These are phyloP conservation scores for Mycena belliarum DNA, from an alignment of 768 basidiomycete species.

Conservation along the genomic window DNA sequence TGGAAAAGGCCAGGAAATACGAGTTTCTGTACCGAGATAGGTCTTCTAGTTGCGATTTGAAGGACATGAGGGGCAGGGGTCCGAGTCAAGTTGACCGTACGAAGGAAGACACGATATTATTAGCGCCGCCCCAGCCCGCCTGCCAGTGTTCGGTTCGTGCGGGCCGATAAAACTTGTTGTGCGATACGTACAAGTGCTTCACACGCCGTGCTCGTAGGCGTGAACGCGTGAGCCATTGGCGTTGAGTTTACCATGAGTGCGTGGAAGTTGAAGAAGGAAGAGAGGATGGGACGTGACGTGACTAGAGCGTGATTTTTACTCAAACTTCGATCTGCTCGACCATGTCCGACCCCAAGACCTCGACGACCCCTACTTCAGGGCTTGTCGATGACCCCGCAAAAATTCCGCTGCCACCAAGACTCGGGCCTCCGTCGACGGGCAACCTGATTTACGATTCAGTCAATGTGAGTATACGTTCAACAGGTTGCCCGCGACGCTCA, in stretches of 20 bases:
- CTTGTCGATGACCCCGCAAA: constrained; percentile 15
- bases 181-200: too few relatives aligned
- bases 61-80: constrained; percentile 25
- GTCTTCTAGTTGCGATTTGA: constrained; percentile 26
- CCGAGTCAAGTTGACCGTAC: neutral
- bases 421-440: constrained; percentile 16
- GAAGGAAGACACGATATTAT: too few relatives aligned
- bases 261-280: too few relatives aligned
- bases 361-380: neutral
- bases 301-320: neutral
- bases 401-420: constrained; percentile 14
- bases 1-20: constrained; percentile 45
- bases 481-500: neutral
- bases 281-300: too few relatives aligned
- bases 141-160: too few relatives aligned
- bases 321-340: neutral
- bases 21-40: constrained; percentile 42
- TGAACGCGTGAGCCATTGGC: too few relatives aligned
- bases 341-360: constrained; percentile 17
- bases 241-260: too few relatives aligned
- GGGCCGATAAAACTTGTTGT: too few relatives aligned
- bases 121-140: too few relatives aligned
- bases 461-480: constrained; percentile 5
- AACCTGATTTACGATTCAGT: constrained; percentile 18
- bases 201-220: too few relatives aligned